These are phyloP conservation scores for Candida gorgasii DNA, from an alignment of 805 yeast species.

Conservation along the genomic window DNA sequence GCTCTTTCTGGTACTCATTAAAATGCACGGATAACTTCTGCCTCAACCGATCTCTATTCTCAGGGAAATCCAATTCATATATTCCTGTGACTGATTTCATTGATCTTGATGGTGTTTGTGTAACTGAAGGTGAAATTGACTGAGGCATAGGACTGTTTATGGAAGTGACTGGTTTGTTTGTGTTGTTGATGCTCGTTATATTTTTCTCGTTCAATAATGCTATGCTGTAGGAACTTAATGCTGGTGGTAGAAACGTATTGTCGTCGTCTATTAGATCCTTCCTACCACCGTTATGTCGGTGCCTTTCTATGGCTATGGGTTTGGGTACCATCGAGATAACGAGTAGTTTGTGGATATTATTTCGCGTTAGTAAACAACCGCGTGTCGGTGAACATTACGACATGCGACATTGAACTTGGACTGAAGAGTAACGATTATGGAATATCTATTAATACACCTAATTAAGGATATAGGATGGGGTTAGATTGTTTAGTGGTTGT, in stretches of 20 bases:
- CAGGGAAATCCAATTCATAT: constrained; percentile 34
- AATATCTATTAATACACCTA: too few species aligned
- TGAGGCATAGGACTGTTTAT: too few species aligned
- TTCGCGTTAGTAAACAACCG: constrained; percentile 7
- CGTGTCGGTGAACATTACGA: not conserved
- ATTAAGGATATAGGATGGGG: too few species aligned
- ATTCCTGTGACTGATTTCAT: constrained; percentile 24
- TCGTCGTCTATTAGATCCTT: constrained; percentile 41
- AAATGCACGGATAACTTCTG: constrained; percentile 37
- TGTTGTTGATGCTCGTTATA: constrained; percentile 4
- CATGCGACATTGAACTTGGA: too few species aligned
- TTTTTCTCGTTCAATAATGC: constrained; percentile 46
- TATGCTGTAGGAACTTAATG: constrained; percentile 57
- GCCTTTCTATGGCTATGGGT: constrained; percentile 13
- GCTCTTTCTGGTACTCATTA: constrained; percentile 8
- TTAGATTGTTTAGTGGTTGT: too few species aligned
- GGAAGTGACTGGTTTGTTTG: too few species aligned
- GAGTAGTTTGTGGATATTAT: constrained; percentile 6
- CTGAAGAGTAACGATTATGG: too few species aligned
- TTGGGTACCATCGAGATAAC: constrained; percentile 15
- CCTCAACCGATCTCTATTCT: constrained; percentile 20
- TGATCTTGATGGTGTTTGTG: too few species aligned
- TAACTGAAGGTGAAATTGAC: too few species aligned
- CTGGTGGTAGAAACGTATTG: constrained; percentile 58
- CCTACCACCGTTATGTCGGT: constrained; percentile 13